These are phyloP conservation scores for Aphanoascus verrucosus DNA, from an alignment of 2,329 filamentous ascomycete species.

Conservation along the genomic window DNA sequence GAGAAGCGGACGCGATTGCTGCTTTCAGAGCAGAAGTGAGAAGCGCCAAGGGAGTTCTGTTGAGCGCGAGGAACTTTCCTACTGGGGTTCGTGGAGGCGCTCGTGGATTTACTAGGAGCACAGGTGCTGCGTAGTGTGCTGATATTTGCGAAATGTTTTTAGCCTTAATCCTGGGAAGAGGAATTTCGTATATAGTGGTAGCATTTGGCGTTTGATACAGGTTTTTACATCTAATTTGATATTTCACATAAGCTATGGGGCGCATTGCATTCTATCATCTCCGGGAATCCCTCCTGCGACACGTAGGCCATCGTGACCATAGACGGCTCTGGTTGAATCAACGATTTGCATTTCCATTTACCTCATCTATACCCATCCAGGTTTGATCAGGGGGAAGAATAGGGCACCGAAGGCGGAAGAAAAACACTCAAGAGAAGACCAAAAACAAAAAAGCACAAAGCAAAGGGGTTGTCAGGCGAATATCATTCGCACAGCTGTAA, in stretches of 20 bases:
- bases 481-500: neutral
- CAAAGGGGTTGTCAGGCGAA: too few relatives aligned
- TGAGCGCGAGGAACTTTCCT: conserved; percentile 54
- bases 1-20: conserved; percentile 48
- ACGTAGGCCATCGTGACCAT: neutral
- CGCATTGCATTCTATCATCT: neutral
- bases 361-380: conserved; percentile 1
- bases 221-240: neutral
- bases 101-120: neutral
- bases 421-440: neutral
- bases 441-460: neutral
- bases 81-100: conserved; percentile 13
- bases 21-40: conserved; percentile 50
- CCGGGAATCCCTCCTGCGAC: neutral
- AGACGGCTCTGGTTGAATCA: neutral
- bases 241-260: too few relatives aligned
- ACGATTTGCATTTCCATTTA: conserved; percentile 1
- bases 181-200: too few relatives aligned
- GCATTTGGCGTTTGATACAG: too few relatives aligned
- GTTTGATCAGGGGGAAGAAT: neutral
- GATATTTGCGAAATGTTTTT: neutral
- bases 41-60: conserved; percentile 51
- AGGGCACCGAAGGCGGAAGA: neutral
- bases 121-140: neutral
- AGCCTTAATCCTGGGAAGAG: neutral